Percentiles rank a stretch among this genome's conserved stretches.
Evolutionary conservation across 2,329 filamentous ascomycete species (phyloP).

Genomic region (Xylaria sp.): DNA sequence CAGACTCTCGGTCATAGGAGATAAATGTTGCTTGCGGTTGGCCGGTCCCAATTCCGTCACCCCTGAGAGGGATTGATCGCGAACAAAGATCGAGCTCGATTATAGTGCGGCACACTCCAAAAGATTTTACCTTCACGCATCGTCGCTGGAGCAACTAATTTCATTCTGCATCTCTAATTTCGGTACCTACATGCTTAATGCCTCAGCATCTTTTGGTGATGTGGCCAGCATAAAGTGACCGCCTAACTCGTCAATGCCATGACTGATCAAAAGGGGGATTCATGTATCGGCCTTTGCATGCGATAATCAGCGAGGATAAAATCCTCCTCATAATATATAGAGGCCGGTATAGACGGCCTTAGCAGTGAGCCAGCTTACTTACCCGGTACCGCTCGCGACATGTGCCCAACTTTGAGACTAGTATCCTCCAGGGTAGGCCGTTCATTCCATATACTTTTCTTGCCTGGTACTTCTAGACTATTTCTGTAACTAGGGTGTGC

Average conservation of each 20-base stretch:
- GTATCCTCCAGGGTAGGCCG: background rate
- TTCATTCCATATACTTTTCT: background rate
- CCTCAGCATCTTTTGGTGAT: background rate
- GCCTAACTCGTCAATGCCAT: background rate
- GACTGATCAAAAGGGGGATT: slow-evolving; percentile 6
- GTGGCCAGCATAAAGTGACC: slow-evolving; percentile 11
- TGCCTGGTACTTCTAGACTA: background rate
- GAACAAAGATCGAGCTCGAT: slow-evolving; percentile 1
- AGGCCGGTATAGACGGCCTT: background rate
- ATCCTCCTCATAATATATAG: slow-evolving; percentile 13
- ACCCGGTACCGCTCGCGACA: background rate
- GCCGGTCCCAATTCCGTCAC: background rate
- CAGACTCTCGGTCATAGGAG: background rate
- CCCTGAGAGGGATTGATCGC: slow-evolving; percentile 11
- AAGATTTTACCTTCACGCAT: background rate
- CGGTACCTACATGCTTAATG: slow-evolving; percentile 5
- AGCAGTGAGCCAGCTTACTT: background rate
- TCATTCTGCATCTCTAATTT: slow-evolving; percentile 2
- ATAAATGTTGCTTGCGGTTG: slow-evolving; percentile 9
- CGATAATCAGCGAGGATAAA: slow-evolving; percentile 1
- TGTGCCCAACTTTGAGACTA: background rate
- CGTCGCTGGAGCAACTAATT: slow-evolving; percentile 2
- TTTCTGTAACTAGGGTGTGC: background rate
- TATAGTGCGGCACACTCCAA: background rate
- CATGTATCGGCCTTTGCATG: slow-evolving; percentile 8